A percentile compares a stretch with the other conserved stretches of the same genome.
Evolutionary conservation across 257 asterid genomes (phyloP).

Genomic region (Anisodus acutangulus): DNA sequence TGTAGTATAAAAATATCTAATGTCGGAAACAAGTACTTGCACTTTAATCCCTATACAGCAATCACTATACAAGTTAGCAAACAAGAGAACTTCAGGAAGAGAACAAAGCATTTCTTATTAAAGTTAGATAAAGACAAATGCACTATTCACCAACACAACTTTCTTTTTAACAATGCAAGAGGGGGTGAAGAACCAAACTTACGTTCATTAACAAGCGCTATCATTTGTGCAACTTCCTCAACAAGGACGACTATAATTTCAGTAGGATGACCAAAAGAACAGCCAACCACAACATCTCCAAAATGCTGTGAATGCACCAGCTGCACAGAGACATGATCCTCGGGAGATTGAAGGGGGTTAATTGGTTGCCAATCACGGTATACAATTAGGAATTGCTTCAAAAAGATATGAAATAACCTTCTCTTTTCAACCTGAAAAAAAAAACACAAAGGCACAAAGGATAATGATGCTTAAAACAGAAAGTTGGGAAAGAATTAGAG

Average conservation of each 20-base stretch:
- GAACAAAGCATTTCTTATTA: constrained; percentile 6
- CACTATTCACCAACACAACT: constrained; percentile 4
- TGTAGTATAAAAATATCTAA: constrained; percentile 22
- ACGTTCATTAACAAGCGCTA: constrained; percentile 68
- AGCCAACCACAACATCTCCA: constrained; percentile 74
- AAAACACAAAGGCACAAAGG: constrained; percentile 32
- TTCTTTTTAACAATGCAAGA: not conserved
- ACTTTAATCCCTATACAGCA: constrained; percentile 9
- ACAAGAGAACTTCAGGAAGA: not conserved
- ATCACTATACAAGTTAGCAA: not conserved
- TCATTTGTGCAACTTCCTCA: constrained; percentile 64
- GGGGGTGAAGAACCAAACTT: constrained; percentile 49
- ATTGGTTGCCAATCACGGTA: constrained; percentile 79
- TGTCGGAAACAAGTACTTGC: not conserved
- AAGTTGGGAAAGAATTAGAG: constrained; percentile 34
- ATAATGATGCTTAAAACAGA: constrained; percentile 31
- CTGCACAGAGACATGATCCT: constrained; percentile 44
- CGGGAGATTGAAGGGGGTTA: constrained; percentile 54
- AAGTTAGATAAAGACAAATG: not conserved
- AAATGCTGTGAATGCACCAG: constrained; percentile 43
- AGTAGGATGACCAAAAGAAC: constrained; percentile 89
- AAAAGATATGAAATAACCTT: constrained; percentile 64
- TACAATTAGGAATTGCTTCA: constrained; percentile 75
- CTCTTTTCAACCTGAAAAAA: constrained; percentile 75
- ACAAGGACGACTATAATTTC: constrained; percentile 62